Base-by-base conservation (phyloP, 441 rosid genomes). In the Croton laevigatus region DNA sequence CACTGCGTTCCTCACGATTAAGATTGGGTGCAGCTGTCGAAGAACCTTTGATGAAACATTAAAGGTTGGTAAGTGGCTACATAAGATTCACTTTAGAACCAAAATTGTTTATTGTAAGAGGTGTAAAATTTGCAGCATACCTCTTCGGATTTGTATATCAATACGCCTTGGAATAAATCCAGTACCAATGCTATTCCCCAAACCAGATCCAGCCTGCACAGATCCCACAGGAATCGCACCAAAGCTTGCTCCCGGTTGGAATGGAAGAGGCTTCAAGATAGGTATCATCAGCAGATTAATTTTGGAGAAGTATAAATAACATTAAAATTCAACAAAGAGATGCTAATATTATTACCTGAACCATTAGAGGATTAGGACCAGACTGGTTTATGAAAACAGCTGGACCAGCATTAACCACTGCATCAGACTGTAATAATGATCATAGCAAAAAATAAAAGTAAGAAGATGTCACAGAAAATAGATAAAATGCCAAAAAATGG, bases 341-440 rank as follows among this genome's bases (percentile, higher is more conserved):
- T 37, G 49, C 23, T 59, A 8, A 37, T 78, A 74, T 59, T 65
- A 73, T 65, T 72, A 81, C 93, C 93, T 88, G 96, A 84, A 88
- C 96, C 91, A 90, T 90, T 59, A 88, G 80, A 58, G 90, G 96
- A 75, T 88, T 90, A 63, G 96, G 96, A 79, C 90, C 88, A 70
- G 87, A 75, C 46, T 88, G 80, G 17, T 87, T 86, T 66, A 90
- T 83, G 74, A 84, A 90, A 69, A 90, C 86, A 16, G 93, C 96
- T 59, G 93, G 93, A 52, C 96, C 96, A 68, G 93, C 87, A 81
- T 88, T 90, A 60, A 90, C 91, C 68, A 86, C 81, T 63, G 96
- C 87, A 73, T 90, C 93, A 42, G 91, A 81, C 96, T 87, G 87
- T 72, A 75, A 83, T 70, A 75, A 62, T 42, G 46, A 71, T 65